Evolutionary conservation across 306 rosid species (phyloP).

Genomic region (Parietaria judaica): DNA sequence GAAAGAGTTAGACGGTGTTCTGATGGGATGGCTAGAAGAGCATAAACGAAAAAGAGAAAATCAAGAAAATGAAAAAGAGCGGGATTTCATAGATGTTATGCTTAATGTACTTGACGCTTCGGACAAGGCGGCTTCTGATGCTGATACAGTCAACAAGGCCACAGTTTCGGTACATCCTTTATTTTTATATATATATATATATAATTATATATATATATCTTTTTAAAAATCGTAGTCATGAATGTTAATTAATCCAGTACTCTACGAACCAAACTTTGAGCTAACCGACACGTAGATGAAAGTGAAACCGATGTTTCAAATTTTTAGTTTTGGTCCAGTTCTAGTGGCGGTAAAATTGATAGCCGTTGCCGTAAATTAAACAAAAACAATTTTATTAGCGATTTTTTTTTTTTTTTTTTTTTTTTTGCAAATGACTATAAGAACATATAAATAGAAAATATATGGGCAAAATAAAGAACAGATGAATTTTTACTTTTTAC

Average conservation of each 20-base stretch:
- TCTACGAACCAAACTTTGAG: too few species aligned
- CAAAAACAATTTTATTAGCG: too few species aligned
- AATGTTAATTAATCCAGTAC: not conserved
- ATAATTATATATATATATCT: not conserved
- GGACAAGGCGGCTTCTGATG: constrained; percentile 17
- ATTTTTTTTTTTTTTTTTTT: too few species aligned
- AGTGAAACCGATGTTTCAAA: too few species aligned
- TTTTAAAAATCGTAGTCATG: not conserved
- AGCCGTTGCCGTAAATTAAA: too few species aligned
- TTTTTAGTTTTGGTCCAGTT: too few species aligned
- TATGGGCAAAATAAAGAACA: too few species aligned
- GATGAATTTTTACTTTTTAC: too few species aligned
- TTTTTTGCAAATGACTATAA: too few species aligned
- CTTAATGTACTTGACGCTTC: constrained; percentile 15
- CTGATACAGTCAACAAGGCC: constrained; percentile 29
- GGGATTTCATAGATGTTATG: constrained; percentile 43
- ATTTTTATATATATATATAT: not conserved
- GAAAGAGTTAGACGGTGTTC: constrained; percentile 17
- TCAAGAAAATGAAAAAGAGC: not conserved
- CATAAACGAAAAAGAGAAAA: constrained; percentile 20
- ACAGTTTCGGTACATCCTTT: constrained; percentile 22
- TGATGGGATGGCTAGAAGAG: constrained; percentile 18
- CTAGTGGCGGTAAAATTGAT: too few species aligned
- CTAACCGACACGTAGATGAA: too few species aligned
- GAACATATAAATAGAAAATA: too few species aligned